Base-by-base conservation (phyloP, 2,329 filamentous ascomycete genomes). In the Penicillium sumatraense region DNA sequence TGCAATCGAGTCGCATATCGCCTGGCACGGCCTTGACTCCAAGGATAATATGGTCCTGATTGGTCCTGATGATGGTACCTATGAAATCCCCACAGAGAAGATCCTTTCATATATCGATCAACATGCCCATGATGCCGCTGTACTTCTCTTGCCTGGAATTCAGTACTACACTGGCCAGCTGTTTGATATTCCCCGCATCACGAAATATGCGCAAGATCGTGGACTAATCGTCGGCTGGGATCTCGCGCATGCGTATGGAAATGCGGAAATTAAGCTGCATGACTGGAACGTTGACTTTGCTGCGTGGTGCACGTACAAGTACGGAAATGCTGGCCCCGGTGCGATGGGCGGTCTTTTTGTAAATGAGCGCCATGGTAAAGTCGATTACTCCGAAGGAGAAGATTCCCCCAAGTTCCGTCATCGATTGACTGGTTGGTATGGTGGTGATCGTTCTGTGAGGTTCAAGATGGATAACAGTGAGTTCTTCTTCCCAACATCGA, bases 271-370 rank as follows among this genome's bases (percentile, higher is more conserved):
- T 9, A 77, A 83, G 54, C 80, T 96, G 18, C 91, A 96, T 71
- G 89, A 93, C 65, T 96, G 91, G 91, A 83, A 89, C 62, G 90
- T 95, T 35, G 92, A 96, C 72, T 96, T 96, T 64, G 91, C 92
- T 8, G 89, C 83, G 53, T 96, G 92, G 92, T 96, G 92, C 76
- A 93, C 89, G 7, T 96, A 96, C 81, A 96, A 96, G 78, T 96
- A 96, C 76, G 84, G 95, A 71, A 96, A 96, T 70, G 85, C 87
- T 18, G 91, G 92, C 0, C 90, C 92, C 0, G 92, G 91, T 1
- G 82, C 86, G 7, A 95, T 95, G 57, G 90, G 83, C 0, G 91
- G 89, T 1, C 80, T 88, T 1, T 96, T 91, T 61, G 88, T 96
- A 7, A 90, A 96, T 70, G 84, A 90, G 67, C 79, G 77, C 42